Evolutionary conservation across 805 yeast genomes (phyloP).

Genomic region (Barnettozyma wickerhamii): DNA sequence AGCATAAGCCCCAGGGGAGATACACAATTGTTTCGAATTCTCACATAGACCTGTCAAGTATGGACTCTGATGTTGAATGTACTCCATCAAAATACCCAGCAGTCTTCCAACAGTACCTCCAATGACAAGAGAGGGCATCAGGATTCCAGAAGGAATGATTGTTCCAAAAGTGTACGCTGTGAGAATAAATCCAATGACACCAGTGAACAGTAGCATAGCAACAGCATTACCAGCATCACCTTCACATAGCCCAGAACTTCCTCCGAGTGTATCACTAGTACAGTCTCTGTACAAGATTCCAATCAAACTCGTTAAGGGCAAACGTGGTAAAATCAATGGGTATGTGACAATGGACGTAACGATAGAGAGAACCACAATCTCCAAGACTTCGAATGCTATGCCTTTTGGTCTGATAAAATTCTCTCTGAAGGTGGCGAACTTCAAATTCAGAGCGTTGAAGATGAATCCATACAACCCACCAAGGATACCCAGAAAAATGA

Average conservation of each 20-base stretch:
- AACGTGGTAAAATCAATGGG: constrained; percentile 48
- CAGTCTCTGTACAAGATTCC: constrained; percentile 72
- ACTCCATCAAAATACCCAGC: constrained; percentile 48
- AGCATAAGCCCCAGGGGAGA: constrained; percentile 85
- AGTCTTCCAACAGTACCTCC: constrained; percentile 60
- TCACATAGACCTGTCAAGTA: constrained; percentile 35
- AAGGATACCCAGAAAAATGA: constrained; percentile 59
- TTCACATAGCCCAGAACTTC: constrained; percentile 27
- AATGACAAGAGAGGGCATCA: constrained; percentile 58
- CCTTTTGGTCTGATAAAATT: constrained; percentile 18
- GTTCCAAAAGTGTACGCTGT: constrained; percentile 68
- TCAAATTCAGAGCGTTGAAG: constrained; percentile 45
- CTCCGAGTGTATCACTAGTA: constrained; percentile 20
- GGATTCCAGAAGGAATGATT: constrained; percentile 62
- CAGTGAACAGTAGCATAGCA: constrained; percentile 16
- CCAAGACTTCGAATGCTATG: constrained; percentile 37
- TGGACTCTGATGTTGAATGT: constrained; percentile 37
- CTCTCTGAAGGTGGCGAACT: constrained; percentile 35
- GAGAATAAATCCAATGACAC: constrained; percentile 50
- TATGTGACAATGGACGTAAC: constrained; percentile 53
- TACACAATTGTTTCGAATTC: constrained; percentile 46
- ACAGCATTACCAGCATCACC: constrained; percentile 7
- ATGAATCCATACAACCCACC: constrained; percentile 67
- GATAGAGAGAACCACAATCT: constrained; percentile 43
- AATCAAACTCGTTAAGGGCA: constrained; percentile 53